Conservation (phyloP, 768 basidiomycete genomes). For the Tremella fuciformis region DNA sequence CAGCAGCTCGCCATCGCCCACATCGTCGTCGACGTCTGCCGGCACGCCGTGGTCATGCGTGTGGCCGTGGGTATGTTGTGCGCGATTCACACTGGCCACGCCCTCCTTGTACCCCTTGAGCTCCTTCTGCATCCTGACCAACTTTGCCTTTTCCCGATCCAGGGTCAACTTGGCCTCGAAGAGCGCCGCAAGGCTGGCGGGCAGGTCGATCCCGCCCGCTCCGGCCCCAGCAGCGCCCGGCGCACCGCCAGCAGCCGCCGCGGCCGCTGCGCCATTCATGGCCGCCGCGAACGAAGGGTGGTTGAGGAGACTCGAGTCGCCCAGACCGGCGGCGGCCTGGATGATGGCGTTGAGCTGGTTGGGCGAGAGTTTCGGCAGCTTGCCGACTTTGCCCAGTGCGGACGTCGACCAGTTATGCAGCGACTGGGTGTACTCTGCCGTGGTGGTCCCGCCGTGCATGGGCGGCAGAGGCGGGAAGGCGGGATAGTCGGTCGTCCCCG, state of each 20-base stretch:
- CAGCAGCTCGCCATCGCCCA: no score
- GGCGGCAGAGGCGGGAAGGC: conserved; percentile 15
- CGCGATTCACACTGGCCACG: conserved; percentile 10
- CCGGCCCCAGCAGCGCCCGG: conserved; percentile 3
- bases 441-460: background rate
- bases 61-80: no score
- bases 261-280: conserved; percentile 7
- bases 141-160: conserved; percentile 48
- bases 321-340: conserved; percentile 34
- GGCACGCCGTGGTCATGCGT: no score
- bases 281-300: conserved; percentile 10
- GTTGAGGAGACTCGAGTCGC: conserved; percentile 17
- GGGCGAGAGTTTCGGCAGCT: conserved; percentile 37
- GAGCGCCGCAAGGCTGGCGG: conserved; percentile 45
- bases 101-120: conserved; percentile 41
- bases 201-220: conserved; percentile 36
- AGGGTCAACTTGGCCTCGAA: conserved; percentile 48
- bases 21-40: conserved; percentile 8
- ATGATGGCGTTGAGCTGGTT: conserved; percentile 35
- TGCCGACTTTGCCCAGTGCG: conserved; percentile 31
- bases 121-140: conserved; percentile 47
- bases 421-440: conserved; percentile 11
- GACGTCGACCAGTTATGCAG: conserved; percentile 35
- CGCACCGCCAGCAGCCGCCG: conserved; percentile 4
- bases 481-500: conserved; percentile 19